These are phyloP conservation scores for Colletotrichum ledebouriae DNA, from an alignment of 2,329 filamentous ascomycete species.

Conservation along the genomic window DNA sequence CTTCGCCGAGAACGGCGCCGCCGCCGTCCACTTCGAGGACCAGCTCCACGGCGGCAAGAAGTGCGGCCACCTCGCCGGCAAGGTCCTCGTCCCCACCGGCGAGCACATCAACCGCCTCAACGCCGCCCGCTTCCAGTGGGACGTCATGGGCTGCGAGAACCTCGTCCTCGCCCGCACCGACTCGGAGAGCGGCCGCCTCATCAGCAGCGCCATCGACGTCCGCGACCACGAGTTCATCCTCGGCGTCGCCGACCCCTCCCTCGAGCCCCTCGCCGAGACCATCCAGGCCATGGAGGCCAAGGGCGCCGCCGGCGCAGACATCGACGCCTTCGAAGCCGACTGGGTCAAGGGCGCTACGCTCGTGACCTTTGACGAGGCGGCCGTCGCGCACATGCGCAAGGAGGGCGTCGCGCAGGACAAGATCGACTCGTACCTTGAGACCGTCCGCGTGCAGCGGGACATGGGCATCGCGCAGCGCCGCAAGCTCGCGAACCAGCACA, in stretches of 20 bases:
- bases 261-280: constrained; percentile 86
- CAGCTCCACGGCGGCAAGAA: constrained; percentile 99
- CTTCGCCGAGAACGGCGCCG: constrained; percentile 96
- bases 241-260: constrained; percentile 80
- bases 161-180: constrained; percentile 95
- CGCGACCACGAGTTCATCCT: constrained; percentile 98
- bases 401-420: constrained; percentile 74
- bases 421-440: constrained; percentile 76
- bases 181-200: constrained; percentile 90
- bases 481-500: constrained; percentile 76
- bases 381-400: constrained; percentile 77
- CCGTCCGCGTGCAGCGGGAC: constrained; percentile 74
- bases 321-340: constrained; percentile 85
- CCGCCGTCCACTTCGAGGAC: constrained; percentile 97
- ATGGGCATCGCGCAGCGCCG: constrained; percentile 85
- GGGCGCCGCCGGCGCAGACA: constrained; percentile 82
- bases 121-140: constrained; percentile 96
- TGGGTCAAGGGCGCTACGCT: constrained; percentile 92
- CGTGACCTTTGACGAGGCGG: constrained; percentile 92
- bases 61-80: constrained; percentile 95
- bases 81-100: constrained; percentile 91
- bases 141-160: constrained; percentile 96
- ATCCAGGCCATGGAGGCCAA: constrained; percentile 89
- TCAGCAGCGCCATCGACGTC: constrained; percentile 92
- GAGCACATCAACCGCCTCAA: constrained; percentile 97